These are phyloP conservation scores for Hymenoscyphus fructigenus DNA, from an alignment of 2,329 filamentous ascomycete species.

Conservation along the genomic window DNA sequence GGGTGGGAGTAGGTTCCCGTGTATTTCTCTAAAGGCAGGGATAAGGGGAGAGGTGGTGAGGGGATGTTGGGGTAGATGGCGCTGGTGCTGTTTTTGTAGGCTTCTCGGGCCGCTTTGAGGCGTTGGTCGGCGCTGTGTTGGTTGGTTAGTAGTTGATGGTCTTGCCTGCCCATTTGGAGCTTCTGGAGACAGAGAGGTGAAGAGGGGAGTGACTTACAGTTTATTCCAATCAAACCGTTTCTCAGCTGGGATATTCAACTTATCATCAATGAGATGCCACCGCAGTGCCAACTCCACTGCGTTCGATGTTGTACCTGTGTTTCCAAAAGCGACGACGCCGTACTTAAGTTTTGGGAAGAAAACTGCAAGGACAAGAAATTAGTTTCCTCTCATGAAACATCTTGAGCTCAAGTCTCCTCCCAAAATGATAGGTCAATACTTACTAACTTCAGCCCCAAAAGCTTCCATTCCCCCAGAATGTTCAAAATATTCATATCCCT, in stretches of 20 bases:
- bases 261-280: slow-evolving; percentile 44
- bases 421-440: neutral
- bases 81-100: slow-evolving; percentile 38
- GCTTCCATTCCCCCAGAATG: slow-evolving; percentile 47
- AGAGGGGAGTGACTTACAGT: slow-evolving; percentile 30
- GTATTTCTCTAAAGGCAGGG: slow-evolving; percentile 39
- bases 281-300: slow-evolving; percentile 36
- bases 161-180: too few species aligned
- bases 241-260: slow-evolving; percentile 37
- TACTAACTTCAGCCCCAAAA: slow-evolving; percentile 43
- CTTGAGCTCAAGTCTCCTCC: too few species aligned
- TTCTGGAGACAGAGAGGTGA: neutral
- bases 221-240: slow-evolving; percentile 41
- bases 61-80: slow-evolving; percentile 42
- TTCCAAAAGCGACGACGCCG: slow-evolving; percentile 45
- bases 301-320: slow-evolving; percentile 45
- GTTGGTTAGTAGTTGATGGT: neutral
- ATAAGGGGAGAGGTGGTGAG: slow-evolving; percentile 37
- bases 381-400: neutral
- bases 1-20: slow-evolving; percentile 46
- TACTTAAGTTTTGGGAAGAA: slow-evolving; percentile 47
- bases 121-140: neutral
- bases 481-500: slow-evolving; percentile 43
- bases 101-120: slow-evolving; percentile 23
- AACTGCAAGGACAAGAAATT: slow-evolving; percentile 14